Evolutionary conservation across 164 flowering plant species (phyloP).

Genomic region (Magnolia changhungtana): DNA sequence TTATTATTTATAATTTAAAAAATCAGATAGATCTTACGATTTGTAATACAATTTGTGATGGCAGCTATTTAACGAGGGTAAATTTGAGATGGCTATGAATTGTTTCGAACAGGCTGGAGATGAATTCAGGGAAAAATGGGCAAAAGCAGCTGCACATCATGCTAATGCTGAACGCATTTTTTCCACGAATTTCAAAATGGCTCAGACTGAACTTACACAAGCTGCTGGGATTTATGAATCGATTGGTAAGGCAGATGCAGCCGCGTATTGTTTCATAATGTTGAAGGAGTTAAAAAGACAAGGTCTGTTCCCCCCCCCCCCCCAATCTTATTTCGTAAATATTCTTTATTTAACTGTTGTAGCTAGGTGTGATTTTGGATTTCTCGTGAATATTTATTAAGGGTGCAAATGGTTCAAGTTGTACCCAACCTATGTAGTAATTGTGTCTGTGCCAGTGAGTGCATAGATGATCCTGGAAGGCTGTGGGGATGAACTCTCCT

Average conservation of each 20-base stretch:
- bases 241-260: conserved; percentile 50
- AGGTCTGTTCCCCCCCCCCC: conserved; percentile 25
- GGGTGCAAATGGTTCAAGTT: no score
- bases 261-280: conserved; percentile 56
- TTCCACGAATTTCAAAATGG: conserved; percentile 36
- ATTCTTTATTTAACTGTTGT: no score
- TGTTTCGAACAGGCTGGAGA: conserved; percentile 84
- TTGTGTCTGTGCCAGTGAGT: no score
- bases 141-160: conserved; percentile 53
- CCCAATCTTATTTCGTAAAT: no score
- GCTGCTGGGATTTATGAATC: conserved; percentile 65
- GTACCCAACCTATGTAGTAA: no score
- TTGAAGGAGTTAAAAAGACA: conserved; percentile 52
- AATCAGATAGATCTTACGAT: no score
- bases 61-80: conserved; percentile 56
- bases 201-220: conserved; percentile 30
- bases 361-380: no score
- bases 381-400: no score
- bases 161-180: conserved; percentile 44
- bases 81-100: conserved; percentile 67
- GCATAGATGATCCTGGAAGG: no score
- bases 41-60: not conserved
- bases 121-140: conserved; percentile 39
- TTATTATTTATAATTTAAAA: not conserved
- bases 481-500: no score